Base-by-base conservation (phyloP, 2,329 filamentous ascomycete species). In the Fusarium sacchari region DNA sequence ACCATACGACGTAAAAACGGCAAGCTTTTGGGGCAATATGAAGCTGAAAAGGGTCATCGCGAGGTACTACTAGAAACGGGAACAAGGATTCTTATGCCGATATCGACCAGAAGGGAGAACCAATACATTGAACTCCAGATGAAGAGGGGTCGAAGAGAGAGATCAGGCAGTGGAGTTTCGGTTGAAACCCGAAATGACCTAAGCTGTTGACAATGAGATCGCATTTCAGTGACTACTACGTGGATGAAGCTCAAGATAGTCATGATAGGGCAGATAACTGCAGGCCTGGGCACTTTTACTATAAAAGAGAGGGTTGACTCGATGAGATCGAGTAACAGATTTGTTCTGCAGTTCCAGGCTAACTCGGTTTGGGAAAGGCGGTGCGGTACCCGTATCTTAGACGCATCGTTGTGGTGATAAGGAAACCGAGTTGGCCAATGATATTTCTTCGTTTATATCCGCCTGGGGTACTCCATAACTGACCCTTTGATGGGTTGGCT, bases 241-340 rank as follows among this genome's bases (percentile, higher is more conserved):
- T 37, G 36, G 43, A 47, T 61, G 59, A 64, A 44, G 43, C 37
- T 58, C 39, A 40, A 50, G 67, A 69, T 69, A 64, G 50, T 50
- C 46, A 42, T 69, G 59, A 69, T 65, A 69, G 60, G 59, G 49
- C 30, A 71, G 71, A 73, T 75, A 73, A 46, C 40, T 72, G 28
- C 34, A 47, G 42, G 52, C 47, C n/a, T 36, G 56, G 53, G 26
- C 37, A 62, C 34, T 50, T 69, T 71, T 55, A 60, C 36, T 64
- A 61, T 64, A 64, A 57, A 47, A 64, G 39, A 43, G 65, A 65
- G 42, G 53, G 75, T 74, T 85, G 83, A 85, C 83, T 85, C 83
- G 83, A 85, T 84, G 79, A 77, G 79, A 84, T 85, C 80, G 81
- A 84, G 83, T 85, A 85, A 85, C 49, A 65, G 46, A 60, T 76